Evolutionary conservation across 2,329 filamentous ascomycete genomes (phyloP), one percentile per base, ranked within the genome.

Genomic region (Trichophyton mentagrophytes): DNA sequence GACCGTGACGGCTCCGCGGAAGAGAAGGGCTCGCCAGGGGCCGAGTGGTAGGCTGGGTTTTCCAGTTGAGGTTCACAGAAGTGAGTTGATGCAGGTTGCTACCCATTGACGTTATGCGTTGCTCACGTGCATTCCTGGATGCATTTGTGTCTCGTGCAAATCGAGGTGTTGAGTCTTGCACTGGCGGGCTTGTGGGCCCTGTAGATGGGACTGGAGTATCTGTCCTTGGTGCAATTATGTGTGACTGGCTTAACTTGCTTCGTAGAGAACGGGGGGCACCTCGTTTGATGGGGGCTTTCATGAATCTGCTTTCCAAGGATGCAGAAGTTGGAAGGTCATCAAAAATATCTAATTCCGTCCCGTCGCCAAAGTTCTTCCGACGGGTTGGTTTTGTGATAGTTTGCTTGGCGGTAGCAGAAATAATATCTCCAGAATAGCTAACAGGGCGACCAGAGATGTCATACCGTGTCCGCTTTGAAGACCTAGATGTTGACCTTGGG

Each of bases 291-390:
- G 93, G 91, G 67, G 88, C 85, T 72, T 91, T 95, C 64, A 90
- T 79, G 69, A 84, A 99, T 67, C 84, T 88, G 64, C 85, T 90
- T 74, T 99, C 93, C 13, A 84, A 82, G 63, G 87, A 84, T 11
- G 82, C 84, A 15, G 91, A 96, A 0, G 91, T 97, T 1, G 92
- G 92, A 61, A 99, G 77, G 73, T 99, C 93, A 71, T 99, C 93
- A 71, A 99, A 97, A 1, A 82, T 85, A 66, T 97, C 92, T 38
- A 99, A 80, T 73, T 99, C 93, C 63, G 87, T 88, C 15, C 93
- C 93, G 72, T 96, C 90, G 11, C 93, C 93, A 75, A 95, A 99
- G 67, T 89, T 84, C 53, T 85, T 82, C 62, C 80, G 79, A 46
- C 84, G 80, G 40, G 83, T 80, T 2, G 90, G 90, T 71, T 86